Percentiles rank a stretch among this genome's conserved stretches.
Evolutionary conservation across 352 stramenopile species (phyloP).

Genomic region (Nothophytophthora sp.): DNA sequence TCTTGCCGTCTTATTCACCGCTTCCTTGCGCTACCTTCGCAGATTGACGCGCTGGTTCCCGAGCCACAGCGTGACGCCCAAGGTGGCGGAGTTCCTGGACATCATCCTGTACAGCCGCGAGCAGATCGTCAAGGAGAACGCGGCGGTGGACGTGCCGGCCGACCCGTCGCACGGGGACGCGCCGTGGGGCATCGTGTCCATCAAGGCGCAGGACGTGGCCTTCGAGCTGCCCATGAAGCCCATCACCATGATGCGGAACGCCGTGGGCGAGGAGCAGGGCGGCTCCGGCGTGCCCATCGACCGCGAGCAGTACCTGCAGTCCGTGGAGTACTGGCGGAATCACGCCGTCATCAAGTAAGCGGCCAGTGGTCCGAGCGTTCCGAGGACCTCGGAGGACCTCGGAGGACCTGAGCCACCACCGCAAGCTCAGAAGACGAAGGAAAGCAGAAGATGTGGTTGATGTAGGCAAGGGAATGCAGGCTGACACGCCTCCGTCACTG

Average conservation of each 20-base stretch:
- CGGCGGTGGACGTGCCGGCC: slow-evolving; percentile 55
- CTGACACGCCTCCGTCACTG: no score
- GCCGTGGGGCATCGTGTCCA: slow-evolving; percentile 95
- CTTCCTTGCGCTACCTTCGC: slow-evolving; percentile 3
- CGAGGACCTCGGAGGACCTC: no score
- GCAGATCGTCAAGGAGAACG: slow-evolving; percentile 97
- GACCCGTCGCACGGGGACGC: slow-evolving; percentile 57
- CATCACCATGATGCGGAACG: slow-evolving; percentile 98
- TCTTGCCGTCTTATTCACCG: no score
- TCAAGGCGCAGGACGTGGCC: slow-evolving; percentile 97
- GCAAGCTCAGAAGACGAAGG: no score
- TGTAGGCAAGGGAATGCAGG: no score
- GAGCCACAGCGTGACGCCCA: slow-evolving; percentile 84
- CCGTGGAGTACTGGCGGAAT: slow-evolving; percentile 88
- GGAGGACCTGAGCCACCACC: no score
- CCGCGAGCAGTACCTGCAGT: slow-evolving; percentile 77
- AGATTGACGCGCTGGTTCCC: slow-evolving; percentile 92
- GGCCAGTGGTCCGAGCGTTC: no score
- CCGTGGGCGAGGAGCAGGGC: slow-evolving; percentile 95
- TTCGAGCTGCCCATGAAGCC: slow-evolving; percentile 98
- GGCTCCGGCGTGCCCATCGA: slow-evolving; percentile 86
- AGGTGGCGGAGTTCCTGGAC: slow-evolving; percentile 95
- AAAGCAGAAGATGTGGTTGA: no score
- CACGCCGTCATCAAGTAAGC: slow-evolving; percentile 88
- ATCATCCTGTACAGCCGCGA: slow-evolving; percentile 98